These are phyloP conservation scores for Tieghemostelium lacteum DNA, from an alignment of 78 protist genomes.

Conservation along the genomic window DNA sequence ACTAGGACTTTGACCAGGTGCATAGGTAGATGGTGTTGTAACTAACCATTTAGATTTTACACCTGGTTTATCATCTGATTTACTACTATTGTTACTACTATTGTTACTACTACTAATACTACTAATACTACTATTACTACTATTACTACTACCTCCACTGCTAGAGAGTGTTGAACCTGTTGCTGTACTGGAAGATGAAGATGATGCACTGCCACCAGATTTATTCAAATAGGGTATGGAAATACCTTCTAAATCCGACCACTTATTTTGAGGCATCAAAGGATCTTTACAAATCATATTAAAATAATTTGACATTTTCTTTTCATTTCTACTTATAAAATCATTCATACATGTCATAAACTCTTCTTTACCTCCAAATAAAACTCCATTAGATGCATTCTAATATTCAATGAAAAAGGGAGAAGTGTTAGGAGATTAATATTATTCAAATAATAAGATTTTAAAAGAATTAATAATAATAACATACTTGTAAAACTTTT, in stretches of 20 bases:
- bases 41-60: conserved; percentile 36
- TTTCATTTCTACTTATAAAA: conserved; percentile 62
- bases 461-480: neutral
- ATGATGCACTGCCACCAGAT: too few relatives aligned
- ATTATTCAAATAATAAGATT: neutral
- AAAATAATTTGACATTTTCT: conserved; percentile 78
- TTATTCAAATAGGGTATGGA: neutral
- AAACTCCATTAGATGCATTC: conserved; percentile 82
- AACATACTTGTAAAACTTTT: conserved; percentile 71
- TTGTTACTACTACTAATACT: neutral
- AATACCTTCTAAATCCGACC: conserved; percentile 61
- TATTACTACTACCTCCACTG: neutral
- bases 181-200: too few relatives aligned
- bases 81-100: neutral
- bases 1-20: neutral
- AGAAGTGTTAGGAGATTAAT: neutral
- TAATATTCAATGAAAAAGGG: neutral
- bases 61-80: conserved; percentile 5
- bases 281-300: conserved; percentile 60
- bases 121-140: neutral
- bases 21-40: conserved; percentile 57
- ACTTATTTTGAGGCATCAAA: conserved; percentile 2
- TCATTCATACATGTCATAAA: conserved; percentile 84
- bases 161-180: neutral
- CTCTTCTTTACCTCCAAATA: conserved; percentile 84